Evolutionary conservation across 805 yeast species (phyloP), one percentile per base, ranked within the genome.

Genomic region (Candida quercuum): DNA sequence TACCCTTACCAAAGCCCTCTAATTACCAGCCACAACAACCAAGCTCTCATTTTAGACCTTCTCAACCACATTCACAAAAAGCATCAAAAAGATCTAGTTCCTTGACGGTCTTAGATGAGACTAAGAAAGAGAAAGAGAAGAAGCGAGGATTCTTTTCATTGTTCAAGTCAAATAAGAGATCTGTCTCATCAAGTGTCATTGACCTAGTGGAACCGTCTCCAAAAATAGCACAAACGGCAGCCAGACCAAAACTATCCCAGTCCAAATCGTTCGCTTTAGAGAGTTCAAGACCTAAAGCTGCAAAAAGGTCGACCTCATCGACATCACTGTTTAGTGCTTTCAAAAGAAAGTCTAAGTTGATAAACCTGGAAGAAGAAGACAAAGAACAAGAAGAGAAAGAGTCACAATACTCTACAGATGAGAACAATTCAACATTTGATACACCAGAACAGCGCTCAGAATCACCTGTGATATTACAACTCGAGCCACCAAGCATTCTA

Each of bases 271-370:
- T 47, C 35, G 41, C 49, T 6, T 1, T 40, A n/a, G 21, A 40
- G 6, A 12, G 36, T 20, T 12, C 39, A 16, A 23, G 20, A 24
- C 44, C 48, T 12, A 45, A 30, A 31, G 39, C 38, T 16, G 45
- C 55, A 2, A 45, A 44, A 21, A 45, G 56, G 18, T 53, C 58
- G 14, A 38, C 53, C 2, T 52, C 57, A 0, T 47, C 56, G 7
- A 48, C 34, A 2, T 51, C 56, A 1, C 35, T 54, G 28, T 53
- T 55, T 41, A 38, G 42, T 15, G 56, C 57, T 2, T 55, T 55
- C 35, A 54, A 42, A 32, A 47, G 48, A 38, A 44, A 43, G 14
- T 29, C 31, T 11, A 37, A 36, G 33, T 4, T 31, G 5, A 10
- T 30, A 3, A 27, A 20, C 14, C 5, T 13, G 15, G 21, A 26